These are phyloP conservation scores for Chrysoporthe austroafricana DNA, from an alignment of 2,329 filamentous ascomycete genomes.

Conservation along the genomic window DNA sequence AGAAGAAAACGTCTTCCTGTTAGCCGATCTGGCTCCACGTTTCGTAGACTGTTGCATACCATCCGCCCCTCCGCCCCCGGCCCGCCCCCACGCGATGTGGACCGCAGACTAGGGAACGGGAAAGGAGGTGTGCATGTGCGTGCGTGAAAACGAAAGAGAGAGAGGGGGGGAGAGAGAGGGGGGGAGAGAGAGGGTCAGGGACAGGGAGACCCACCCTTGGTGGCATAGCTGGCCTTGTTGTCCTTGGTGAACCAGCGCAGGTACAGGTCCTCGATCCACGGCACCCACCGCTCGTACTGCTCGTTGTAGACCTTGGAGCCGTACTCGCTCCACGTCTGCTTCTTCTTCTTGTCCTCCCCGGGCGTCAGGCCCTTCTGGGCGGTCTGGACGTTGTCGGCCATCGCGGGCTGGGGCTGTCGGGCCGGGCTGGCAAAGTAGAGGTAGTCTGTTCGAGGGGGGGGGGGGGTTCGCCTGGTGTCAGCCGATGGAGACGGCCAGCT, in stretches of 20 bases:
- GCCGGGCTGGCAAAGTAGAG: constrained; percentile 6
- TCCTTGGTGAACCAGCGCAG: constrained; percentile 75
- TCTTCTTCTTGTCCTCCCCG: constrained; percentile 22
- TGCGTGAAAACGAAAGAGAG: not conserved
- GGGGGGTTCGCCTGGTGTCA: no score
- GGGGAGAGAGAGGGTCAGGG: not conserved
- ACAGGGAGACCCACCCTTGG: constrained; percentile 61
- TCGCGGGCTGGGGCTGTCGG: not conserved
- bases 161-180: no score
- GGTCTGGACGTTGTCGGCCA: constrained; percentile 10
- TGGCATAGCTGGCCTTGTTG: constrained; percentile 74
- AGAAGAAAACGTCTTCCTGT: not conserved
- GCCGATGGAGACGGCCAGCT: no score
- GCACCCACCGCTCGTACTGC: constrained; percentile 76
- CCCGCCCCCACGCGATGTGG: no score
- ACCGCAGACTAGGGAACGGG: not conserved
- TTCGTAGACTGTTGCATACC: no score
- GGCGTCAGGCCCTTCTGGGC: constrained; percentile 12
- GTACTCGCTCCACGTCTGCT: constrained; percentile 25
- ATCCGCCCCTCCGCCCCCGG: no score
- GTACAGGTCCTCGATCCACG: constrained; percentile 76
- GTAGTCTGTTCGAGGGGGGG: not conserved
- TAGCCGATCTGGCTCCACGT: no score
- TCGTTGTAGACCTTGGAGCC: constrained; percentile 66
- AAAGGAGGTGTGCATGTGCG: not conserved